These are phyloP conservation scores for Trichoderma koningiopsis DNA, from an alignment of 2,329 filamentous ascomycete species.

Conservation along the genomic window DNA sequence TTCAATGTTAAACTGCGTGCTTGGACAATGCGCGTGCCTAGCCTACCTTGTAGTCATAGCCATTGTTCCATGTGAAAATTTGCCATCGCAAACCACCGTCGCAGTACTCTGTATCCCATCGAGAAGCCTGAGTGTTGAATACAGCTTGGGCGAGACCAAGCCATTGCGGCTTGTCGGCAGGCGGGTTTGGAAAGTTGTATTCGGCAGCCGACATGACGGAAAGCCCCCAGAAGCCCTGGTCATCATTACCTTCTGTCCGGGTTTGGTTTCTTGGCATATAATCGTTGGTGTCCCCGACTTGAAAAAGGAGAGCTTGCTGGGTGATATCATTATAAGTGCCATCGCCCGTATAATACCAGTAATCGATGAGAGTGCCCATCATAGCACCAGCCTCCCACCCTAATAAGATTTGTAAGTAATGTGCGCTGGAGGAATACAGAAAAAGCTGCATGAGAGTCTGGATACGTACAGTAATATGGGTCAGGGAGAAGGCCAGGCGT, in stretches of 20 bases:
- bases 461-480: conserved; percentile 56
- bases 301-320: conserved; percentile 69
- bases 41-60: conserved; percentile 69
- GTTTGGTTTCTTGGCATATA: conserved; percentile 79
- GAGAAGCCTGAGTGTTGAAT: conserved; percentile 74
- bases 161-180: conserved; percentile 62
- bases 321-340: conserved; percentile 69
- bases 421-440: neutral
- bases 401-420: conserved; percentile 31
- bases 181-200: conserved; percentile 64
- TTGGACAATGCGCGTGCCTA: neutral
- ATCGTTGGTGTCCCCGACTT: conserved; percentile 71
- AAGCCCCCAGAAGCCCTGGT: conserved; percentile 75
- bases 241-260: conserved; percentile 70
- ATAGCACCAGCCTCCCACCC: conserved; percentile 77
- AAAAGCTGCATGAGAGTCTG: neutral
- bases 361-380: conserved; percentile 72
- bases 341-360: conserved; percentile 83
- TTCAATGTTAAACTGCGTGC: too few species aligned
- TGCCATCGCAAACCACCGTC: conserved; percentile 82
- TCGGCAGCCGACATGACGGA: conserved; percentile 72
- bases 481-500: conserved; percentile 55
- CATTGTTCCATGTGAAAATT: conserved; percentile 79
- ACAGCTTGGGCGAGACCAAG: conserved; percentile 74
- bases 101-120: conserved; percentile 72